Conservation (phyloP, 805 yeast genomes). For the Zygosaccharomyces lentus region DNA sequence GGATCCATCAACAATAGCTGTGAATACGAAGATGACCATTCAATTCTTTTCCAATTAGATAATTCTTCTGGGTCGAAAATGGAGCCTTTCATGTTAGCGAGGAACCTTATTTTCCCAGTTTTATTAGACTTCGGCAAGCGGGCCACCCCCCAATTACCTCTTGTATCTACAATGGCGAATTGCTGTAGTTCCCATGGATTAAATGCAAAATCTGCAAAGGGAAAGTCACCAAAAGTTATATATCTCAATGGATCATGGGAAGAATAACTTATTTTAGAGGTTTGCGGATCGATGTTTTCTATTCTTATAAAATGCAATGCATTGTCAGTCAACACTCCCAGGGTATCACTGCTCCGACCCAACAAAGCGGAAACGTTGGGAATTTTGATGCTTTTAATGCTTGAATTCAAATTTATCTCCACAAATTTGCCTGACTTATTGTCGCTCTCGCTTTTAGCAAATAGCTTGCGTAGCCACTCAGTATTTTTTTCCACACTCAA, state of each 20-base stretch:
- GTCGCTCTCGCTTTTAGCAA: not conserved
- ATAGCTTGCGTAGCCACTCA: not conserved
- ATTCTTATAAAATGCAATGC: constrained; percentile 36
- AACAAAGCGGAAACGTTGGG: constrained; percentile 25
- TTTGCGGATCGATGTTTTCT: constrained; percentile 13
- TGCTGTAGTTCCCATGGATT: constrained; percentile 40
- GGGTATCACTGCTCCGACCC: constrained; percentile 25
- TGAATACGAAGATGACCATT: constrained; percentile 40
- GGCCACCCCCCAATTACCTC: constrained; percentile 50
- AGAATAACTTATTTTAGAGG: constrained; percentile 18
- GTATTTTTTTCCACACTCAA: constrained; percentile 1
- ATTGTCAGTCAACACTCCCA: constrained; percentile 39
- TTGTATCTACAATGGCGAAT: constrained; percentile 45
- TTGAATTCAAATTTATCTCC: constrained; percentile 32
- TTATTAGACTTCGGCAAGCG: constrained; percentile 20
- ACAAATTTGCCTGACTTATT: not conserved
- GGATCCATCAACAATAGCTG: constrained; percentile 40
- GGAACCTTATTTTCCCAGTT: constrained; percentile 7
- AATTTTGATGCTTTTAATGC: constrained; percentile 41
- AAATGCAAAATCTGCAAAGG: constrained; percentile 44
- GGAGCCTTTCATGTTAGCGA: constrained; percentile 22
- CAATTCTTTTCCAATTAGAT: constrained; percentile 51
- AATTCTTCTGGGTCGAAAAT: constrained; percentile 46
- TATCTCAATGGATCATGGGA: constrained; percentile 24
- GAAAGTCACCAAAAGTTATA: constrained; percentile 29